Conservation (phyloP, 306 rosid species). For the Trifolium repens region DNA sequence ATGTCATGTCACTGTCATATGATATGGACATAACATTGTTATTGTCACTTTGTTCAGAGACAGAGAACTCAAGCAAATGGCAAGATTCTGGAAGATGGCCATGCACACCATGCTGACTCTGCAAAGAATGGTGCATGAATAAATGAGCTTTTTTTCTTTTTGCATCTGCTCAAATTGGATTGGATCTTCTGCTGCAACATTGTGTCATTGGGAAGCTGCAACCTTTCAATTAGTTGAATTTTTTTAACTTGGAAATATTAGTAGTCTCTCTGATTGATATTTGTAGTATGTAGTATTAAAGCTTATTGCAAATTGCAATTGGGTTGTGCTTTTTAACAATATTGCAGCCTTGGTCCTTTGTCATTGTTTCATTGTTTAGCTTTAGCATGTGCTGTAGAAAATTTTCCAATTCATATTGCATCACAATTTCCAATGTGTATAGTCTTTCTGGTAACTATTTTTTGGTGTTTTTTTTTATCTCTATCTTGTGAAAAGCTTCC, state of each 20-base stretch:
- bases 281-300: slow-evolving; percentile 37
- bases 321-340: slow-evolving; percentile 47
- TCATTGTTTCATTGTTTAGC: slow-evolving; percentile 40
- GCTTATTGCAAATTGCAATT: slow-evolving; percentile 35
- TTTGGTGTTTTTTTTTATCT: not conserved
- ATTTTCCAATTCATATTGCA: slow-evolving; percentile 26
- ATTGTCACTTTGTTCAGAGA: slow-evolving; percentile 63
- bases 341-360: slow-evolving; percentile 40
- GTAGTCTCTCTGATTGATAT: slow-evolving; percentile 33
- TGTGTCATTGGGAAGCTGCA: slow-evolving; percentile 39
- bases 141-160: slow-evolving; percentile 33
- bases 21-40: slow-evolving; percentile 42
- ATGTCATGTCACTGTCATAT: slow-evolving; percentile 42
- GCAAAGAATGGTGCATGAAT: slow-evolving; percentile 74
- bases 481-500: not conserved
- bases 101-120: slow-evolving; percentile 63
- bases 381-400: slow-evolving; percentile 40
- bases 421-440: slow-evolving; percentile 36
- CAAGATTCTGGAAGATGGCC: slow-evolving; percentile 80
- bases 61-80: slow-evolving; percentile 91
- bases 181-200: slow-evolving; percentile 45
- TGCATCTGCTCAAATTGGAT: slow-evolving; percentile 37
- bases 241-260: slow-evolving; percentile 36
- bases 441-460: not conserved
- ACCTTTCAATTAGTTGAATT: slow-evolving; percentile 41